Evolutionary conservation across 2,329 filamentous ascomycete species (phyloP), one percentile per base, ranked within the genome.

Genomic region (Hypomyces rosellus): DNA sequence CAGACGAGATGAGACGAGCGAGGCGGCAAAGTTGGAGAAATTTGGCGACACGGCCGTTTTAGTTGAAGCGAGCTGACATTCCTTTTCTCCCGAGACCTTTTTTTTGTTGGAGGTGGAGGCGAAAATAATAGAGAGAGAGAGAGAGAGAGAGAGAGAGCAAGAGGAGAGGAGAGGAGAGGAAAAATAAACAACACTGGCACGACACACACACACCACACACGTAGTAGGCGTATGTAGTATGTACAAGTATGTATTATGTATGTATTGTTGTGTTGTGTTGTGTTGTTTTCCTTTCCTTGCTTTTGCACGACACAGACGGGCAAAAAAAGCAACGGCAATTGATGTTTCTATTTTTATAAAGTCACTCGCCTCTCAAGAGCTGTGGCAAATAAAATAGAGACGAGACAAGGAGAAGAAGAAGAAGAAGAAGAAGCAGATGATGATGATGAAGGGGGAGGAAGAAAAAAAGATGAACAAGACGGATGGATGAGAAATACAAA

Each of bases 21-120:
- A 38, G 45, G n/a, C 20, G n/a, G 15, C 36, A 38, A 11, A 14
- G 36, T 36, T n/a, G 43, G 43, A 25, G 20, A 46, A 39, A 45
- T 36, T 45, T 30, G 49, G 49, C 45, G 49, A 39, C 39, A 36
- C 18, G 15, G 25, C 39, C 33, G 34, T 39, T 44, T 44, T 51
- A 34, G 43, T 18, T 33, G 34, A 48, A 30, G 36, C 34, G 25
- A 45, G 36, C 30, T 45, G 49, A 36, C 49, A 51, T 51, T 48
- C 49, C 49, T 51, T 45, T 43, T 30, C 49, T 51, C 49, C 49
- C 45, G 49, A 51, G 49, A 51, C 49, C 45, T 34, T 30, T 11
- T 11, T 20, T 3, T 7, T 30, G 25, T 30, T 30, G 25, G 25
- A 30, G 6, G 25, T 30, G 25, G 25, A 30, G 25, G 22, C 22